Evolutionary conservation across 805 yeast species (phyloP), one percentile per base, ranked within the genome.

Genomic region (Candida railenensis): DNA sequence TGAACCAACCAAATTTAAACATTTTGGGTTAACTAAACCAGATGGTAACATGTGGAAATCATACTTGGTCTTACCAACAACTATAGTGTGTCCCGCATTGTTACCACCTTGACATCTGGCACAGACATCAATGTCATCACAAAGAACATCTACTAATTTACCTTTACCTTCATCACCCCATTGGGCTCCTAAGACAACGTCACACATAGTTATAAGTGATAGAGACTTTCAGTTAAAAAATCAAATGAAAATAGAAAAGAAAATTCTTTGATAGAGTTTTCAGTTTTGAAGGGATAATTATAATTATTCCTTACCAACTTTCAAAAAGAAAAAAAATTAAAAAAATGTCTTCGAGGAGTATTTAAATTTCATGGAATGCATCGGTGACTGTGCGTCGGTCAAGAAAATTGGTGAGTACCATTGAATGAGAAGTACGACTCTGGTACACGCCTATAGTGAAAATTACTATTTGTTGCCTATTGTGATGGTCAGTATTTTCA

Each of bases 111-210:
- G 91, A 72, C 98, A 92, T 67, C 99, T 82, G 22, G 98, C 97
- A 67, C 97, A 95, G 37, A 94, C 92, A 57, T 94, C 98, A 58
- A 94, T 86, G 55, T 89, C 83, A 61, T 92, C 98, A 71, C 98
- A 95, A 44, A 94, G 78, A 47, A 94, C 76, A 66, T 94, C 99
- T 42, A 94, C 99, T 48, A 94, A 80, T 71, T 94, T 94, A 48
- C 99, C 99, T 67, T 94, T 94, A 65, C 99, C 99, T 81, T 94
- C 99, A 65, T 94, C 99, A 54, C 99, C 99, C 99, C 99, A 94
- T 73, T 94, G 99, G 71, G 98, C 32, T 49, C 99, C 99, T 61
- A 94, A 78, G 46, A 94, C 99, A 54, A 94, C 98, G 74, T 85
- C 87, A 66, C 88, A 85, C 91, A 85, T 85, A n/a, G 15, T 50